Percentiles rank a stretch among this genome's conserved stretches.
Evolutionary conservation across 805 yeast genomes (phyloP).

Genomic region (Wickerhamomyces mucosus): DNA sequence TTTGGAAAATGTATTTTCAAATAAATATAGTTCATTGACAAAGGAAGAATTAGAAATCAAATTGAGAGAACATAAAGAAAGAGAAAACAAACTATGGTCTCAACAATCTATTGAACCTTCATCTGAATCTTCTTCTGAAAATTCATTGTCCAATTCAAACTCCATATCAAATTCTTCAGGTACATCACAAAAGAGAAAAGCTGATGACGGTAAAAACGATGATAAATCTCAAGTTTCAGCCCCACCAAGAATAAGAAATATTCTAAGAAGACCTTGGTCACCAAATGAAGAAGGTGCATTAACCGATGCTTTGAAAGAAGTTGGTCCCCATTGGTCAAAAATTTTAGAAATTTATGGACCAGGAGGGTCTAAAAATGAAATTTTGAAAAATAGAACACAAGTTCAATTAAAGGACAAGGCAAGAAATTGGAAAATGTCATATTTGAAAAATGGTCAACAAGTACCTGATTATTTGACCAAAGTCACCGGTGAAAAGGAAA

Average conservation of each 20-base stretch:
- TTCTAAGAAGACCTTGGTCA: constrained; percentile 71
- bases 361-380: constrained; percentile 81
- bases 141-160: constrained; percentile 4
- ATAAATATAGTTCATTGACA: constrained; percentile 7
- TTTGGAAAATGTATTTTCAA: not conserved
- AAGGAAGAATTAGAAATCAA: constrained; percentile 16
- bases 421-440: constrained; percentile 87
- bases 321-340: constrained; percentile 93
- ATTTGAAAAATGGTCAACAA: constrained; percentile 61
- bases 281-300: constrained; percentile 82
- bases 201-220: too few species aligned
- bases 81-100: constrained; percentile 5
- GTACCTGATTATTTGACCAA: constrained; percentile 72
- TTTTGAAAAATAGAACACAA: constrained; percentile 78
- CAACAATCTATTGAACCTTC: constrained; percentile 1
- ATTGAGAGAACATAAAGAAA: constrained; percentile 10
- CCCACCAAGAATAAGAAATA: constrained; percentile 17
- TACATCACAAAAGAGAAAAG: constrained; percentile 14
- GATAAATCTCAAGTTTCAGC: constrained; percentile 3
- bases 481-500: constrained; percentile 80
- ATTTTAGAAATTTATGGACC: constrained; percentile 88
- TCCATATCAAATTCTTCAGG: not conserved
- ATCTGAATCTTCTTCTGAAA: constrained; percentile 1
- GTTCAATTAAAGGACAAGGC: constrained; percentile 95
- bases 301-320: constrained; percentile 61